Conservation (phyloP, 1,284 basidiomycete species). For the Hypsizygus ulmarius region DNA sequence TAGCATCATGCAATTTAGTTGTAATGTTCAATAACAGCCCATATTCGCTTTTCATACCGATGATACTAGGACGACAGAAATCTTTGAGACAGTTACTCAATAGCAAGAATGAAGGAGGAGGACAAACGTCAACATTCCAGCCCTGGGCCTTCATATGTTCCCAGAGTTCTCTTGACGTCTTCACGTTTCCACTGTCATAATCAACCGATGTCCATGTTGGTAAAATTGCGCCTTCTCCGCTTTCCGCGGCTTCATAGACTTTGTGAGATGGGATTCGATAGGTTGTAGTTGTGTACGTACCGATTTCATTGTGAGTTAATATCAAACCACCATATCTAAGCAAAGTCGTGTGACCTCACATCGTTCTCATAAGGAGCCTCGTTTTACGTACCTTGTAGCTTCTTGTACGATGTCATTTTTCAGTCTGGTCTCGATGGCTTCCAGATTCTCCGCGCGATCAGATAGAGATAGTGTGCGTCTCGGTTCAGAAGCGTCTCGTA, state of each 20-base stretch:
- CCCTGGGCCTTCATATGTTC: slow-evolving; percentile 76
- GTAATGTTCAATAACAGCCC: no score
- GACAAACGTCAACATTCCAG: slow-evolving; percentile 84
- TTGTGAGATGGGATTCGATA: not conserved
- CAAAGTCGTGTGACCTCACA: slow-evolving; percentile 4
- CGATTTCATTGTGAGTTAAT: slow-evolving; percentile 90
- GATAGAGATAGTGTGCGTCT: slow-evolving; percentile 80
- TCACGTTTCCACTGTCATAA: slow-evolving; percentile 60
- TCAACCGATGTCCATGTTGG: slow-evolving; percentile 97
- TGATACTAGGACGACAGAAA: slow-evolving; percentile 49
- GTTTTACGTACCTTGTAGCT: slow-evolving; percentile 56
- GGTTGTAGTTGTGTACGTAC: slow-evolving; percentile 28
- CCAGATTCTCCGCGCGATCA: slow-evolving; percentile 91
- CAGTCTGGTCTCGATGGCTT: slow-evolving; percentile 89
- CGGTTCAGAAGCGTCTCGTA: slow-evolving; percentile 90
- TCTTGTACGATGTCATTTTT: slow-evolving; percentile 95
- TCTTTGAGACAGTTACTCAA: not conserved
- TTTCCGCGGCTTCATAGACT: slow-evolving; percentile 50
- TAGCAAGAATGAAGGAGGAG: slow-evolving; percentile 4
- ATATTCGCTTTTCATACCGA: slow-evolving; percentile 38
- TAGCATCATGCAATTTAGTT: slow-evolving; percentile 1
- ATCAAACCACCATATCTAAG: slow-evolving; percentile 85
- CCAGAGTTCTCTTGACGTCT: slow-evolving; percentile 89
- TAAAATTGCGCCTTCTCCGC: slow-evolving; percentile 77
- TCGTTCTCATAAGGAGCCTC: slow-evolving; percentile 5